Evolutionary conservation across 805 yeast genomes (phyloP).

Genomic region (Starmerella vitae): DNA sequence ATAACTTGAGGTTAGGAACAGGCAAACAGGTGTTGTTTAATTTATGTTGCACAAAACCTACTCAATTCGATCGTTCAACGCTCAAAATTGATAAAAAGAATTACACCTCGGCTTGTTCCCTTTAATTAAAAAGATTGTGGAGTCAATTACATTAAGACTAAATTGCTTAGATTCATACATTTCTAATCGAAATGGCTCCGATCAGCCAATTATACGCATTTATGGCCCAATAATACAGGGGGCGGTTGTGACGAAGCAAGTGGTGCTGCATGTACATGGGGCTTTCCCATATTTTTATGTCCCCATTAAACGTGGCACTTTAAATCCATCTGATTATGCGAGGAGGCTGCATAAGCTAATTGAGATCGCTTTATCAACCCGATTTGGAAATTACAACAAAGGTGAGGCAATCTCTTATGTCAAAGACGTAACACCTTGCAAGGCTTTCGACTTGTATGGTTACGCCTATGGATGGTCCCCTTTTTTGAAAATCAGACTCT

Average conservation of each 20-base stretch:
- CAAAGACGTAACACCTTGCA: slow-evolving; percentile 36
- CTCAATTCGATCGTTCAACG: not conserved
- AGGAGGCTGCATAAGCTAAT: slow-evolving; percentile 17
- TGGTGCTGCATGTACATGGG: slow-evolving; percentile 66
- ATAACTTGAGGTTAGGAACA: not conserved
- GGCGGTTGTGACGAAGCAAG: slow-evolving; percentile 42
- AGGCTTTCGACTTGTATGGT: slow-evolving; percentile 76
- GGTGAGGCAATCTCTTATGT: slow-evolving; percentile 19
- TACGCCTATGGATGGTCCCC: slow-evolving; percentile 51
- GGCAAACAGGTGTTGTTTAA: not conserved
- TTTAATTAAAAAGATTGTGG: too few relatives aligned
- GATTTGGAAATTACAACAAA: too few relatives aligned
- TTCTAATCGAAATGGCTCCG: slow-evolving; percentile 6
- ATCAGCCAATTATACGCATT: slow-evolving; percentile 62
- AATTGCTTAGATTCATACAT: slow-evolving; percentile 26
- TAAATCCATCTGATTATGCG: slow-evolving; percentile 11
- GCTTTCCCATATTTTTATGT: slow-evolving; percentile 69
- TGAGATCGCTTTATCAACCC: too few relatives aligned
- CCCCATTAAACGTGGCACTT: too few relatives aligned
- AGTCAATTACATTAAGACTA: slow-evolving; percentile 21
- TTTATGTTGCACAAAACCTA: not conserved
- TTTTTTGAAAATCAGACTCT: slow-evolving; percentile 53
- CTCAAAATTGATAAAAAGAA: too few relatives aligned
- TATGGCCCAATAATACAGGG: slow-evolving; percentile 51
- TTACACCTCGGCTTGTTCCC: too few relatives aligned